Conservation (phyloP, 257 asterid species). For the Echium plantagineum region DNA sequence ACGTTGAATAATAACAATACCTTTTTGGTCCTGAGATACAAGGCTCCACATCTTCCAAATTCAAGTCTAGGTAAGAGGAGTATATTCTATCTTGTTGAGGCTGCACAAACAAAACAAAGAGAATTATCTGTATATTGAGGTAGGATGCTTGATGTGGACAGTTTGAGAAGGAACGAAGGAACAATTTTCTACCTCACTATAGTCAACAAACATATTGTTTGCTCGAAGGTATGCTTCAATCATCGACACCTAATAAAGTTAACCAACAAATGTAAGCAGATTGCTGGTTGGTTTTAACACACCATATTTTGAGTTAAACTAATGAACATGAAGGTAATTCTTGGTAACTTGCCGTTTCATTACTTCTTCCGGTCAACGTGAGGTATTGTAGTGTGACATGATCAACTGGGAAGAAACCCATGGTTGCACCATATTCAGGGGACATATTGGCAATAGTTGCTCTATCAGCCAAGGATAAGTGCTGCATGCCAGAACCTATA, state of each 20-base stretch:
- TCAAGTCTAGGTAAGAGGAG: constrained; percentile 62
- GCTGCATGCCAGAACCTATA: constrained; percentile 73
- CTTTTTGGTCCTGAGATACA: constrained; percentile 93
- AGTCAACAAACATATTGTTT: constrained; percentile 77
- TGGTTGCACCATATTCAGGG: constrained; percentile 95
- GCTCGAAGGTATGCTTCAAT: constrained; percentile 76
- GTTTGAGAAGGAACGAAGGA: not conserved
- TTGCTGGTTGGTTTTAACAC: not conserved
- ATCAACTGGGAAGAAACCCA: constrained; percentile 98
- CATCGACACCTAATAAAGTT: constrained; percentile 54
- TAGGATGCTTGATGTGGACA: not conserved
- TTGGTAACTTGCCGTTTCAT: constrained; percentile 45
- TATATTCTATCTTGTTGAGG: constrained; percentile 72
- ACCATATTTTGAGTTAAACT: not conserved
- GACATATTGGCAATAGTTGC: constrained; percentile 98
- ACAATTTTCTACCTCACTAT: constrained; percentile 43
- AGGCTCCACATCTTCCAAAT: constrained; percentile 66
- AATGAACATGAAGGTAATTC: not conserved
- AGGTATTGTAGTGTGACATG: constrained; percentile 76
- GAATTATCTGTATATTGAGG: constrained; percentile 3
- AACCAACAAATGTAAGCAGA: constrained; percentile 9
- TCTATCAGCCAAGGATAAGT: constrained; percentile 74
- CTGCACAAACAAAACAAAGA: constrained; percentile 15
- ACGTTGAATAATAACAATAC: constrained; percentile 15
- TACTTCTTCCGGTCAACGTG: constrained; percentile 76